A percentile compares a stretch with the other conserved stretches of the same genome.
phyloP scores from a whole-genome alignment of 495 filamentous ascomycete species.

The Sabuloglossum arenarium region DNA sequence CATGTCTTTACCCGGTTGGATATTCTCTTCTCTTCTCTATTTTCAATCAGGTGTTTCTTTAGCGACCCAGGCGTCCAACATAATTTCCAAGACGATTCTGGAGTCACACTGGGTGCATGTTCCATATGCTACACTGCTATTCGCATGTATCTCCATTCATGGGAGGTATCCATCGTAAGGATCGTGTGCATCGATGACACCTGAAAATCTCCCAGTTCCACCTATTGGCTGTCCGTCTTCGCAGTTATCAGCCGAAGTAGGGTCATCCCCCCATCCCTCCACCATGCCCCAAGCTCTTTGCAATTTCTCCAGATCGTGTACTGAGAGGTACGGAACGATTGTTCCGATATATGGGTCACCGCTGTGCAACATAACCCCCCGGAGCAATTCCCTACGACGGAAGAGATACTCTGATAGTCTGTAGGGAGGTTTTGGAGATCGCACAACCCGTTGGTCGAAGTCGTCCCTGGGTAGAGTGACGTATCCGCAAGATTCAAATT shows the following conservation, averaged over 20 bases:
- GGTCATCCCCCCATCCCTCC: not conserved
- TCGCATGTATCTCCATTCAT: too few species aligned
- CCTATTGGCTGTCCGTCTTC: not conserved
- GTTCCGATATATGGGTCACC: not conserved
- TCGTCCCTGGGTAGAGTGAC: not conserved
- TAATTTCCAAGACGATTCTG: too few species aligned
- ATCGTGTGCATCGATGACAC: not conserved
- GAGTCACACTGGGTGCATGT: too few species aligned
- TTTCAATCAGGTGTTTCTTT: too few species aligned
- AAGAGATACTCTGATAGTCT: not conserved
- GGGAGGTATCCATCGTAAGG: too few species aligned
- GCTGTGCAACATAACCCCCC: not conserved
- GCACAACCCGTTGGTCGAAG: not conserved
- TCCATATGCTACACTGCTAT: too few species aligned
- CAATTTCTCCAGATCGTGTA: not conserved
- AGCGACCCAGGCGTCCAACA: too few species aligned
- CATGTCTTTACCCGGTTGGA: too few species aligned
- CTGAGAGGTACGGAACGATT: not conserved
- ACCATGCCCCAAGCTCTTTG: not conserved
- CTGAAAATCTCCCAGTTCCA: not conserved
- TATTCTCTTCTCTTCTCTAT: too few species aligned
- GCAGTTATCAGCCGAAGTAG: not conserved
- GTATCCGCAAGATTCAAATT: conserved; percentile 1
- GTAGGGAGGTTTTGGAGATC: not conserved
- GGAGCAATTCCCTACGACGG: not conserved